A percentile compares a stretch with the other conserved stretches of the same genome.
Evolutionary conservation across 305 asterid genomes (phyloP).

Genomic region (Petunia hybrid): DNA sequence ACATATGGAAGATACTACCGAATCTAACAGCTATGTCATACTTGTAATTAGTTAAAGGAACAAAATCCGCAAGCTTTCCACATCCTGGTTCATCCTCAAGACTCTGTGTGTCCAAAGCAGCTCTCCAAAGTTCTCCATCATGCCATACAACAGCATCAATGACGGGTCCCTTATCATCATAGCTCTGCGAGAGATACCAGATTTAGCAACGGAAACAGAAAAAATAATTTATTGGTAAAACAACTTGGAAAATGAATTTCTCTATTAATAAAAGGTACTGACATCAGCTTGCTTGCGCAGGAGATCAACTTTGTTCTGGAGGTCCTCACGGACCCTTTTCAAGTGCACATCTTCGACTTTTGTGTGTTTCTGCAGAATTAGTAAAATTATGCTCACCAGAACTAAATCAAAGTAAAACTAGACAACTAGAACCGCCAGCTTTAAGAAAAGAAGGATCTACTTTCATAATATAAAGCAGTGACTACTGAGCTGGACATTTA

Average conservation of each 20-base stretch:
- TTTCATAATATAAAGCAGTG: slow-evolving; percentile 9
- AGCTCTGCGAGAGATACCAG: slow-evolving; percentile 57
- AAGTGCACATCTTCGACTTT: slow-evolving; percentile 67
- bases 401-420: slow-evolving; percentile 30
- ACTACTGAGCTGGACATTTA: slow-evolving; percentile 14
- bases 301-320: slow-evolving; percentile 84
- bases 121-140: slow-evolving; percentile 97
- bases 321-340: slow-evolving; percentile 84
- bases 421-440: slow-evolving; percentile 27
- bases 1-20: slow-evolving; percentile 15
- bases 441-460: background rate
- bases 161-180: slow-evolving; percentile 93
- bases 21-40: slow-evolving; percentile 36
- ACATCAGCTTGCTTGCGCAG: slow-evolving; percentile 95
- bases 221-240: slow-evolving; percentile 24
- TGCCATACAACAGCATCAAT: slow-evolving; percentile 99
- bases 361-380: slow-evolving; percentile 62
- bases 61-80: slow-evolving; percentile 85
- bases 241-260: slow-evolving; percentile 3
- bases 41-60: slow-evolving; percentile 96
- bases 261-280: slow-evolving; percentile 32
- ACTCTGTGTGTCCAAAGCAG: slow-evolving; percentile 94
- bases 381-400: slow-evolving; percentile 25
- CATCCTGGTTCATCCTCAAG: slow-evolving; percentile 82
- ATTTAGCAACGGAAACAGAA: slow-evolving; percentile 36